A percentile compares a stretch with the other conserved stretches of the same genome.
phyloP scores from a whole-genome alignment of 192 early-diverging fungal genomes.

The Geranomyces michiganensis region DNA sequence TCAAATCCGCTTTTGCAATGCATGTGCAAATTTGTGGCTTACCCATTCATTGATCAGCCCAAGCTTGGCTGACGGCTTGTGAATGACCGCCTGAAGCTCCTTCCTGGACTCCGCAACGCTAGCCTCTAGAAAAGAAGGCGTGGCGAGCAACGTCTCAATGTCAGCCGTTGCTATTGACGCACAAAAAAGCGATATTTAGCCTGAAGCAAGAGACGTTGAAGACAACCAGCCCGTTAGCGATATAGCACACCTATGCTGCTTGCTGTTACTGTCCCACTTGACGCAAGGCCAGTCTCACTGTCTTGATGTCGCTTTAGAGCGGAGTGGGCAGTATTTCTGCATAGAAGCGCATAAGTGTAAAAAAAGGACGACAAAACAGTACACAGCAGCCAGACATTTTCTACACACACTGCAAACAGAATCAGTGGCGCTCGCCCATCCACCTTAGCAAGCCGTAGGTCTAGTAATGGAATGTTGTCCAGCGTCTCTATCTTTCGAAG shows the following conservation, averaged over 20 bases:
- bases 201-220: not conserved
- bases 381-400: not conserved
- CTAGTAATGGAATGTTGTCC: not conserved
- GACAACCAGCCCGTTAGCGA: not conserved
- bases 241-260: not conserved
- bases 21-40: not conserved
- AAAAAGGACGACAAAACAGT: not conserved
- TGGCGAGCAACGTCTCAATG: not conserved
- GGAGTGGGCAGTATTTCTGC: slow-evolving; percentile 3
- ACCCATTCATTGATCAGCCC: slow-evolving; percentile 44
- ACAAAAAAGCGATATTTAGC: not conserved
- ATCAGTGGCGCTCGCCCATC: not conserved
- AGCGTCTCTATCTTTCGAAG: not conserved
- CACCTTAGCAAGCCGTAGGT: not conserved
- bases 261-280: not conserved
- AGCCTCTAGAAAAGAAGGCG: slow-evolving; percentile 9
- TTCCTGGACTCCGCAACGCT: not conserved
- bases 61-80: slow-evolving; percentile 38
- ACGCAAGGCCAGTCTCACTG: not conserved
- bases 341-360: too few species aligned
- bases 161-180: not conserved
- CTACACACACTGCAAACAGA: not conserved
- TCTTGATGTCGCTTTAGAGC: not conserved
- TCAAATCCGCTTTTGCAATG: not conserved
- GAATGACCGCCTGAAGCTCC: slow-evolving; percentile 34